Evolutionary conservation across 345 rosid species (phyloP).

Genomic region (Populus simonii): DNA sequence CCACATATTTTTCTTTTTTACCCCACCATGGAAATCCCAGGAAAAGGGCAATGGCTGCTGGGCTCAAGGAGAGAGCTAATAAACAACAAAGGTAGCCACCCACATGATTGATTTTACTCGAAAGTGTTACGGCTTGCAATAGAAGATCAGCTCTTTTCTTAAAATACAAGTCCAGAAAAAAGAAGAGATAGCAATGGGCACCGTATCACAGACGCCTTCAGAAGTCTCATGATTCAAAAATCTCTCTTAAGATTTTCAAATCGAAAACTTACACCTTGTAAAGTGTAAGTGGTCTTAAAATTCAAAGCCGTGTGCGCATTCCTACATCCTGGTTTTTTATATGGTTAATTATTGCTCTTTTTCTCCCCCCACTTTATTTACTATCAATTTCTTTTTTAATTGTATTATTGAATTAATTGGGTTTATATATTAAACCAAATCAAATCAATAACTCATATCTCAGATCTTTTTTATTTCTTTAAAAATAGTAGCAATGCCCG

Average conservation of each 20-base stretch:
- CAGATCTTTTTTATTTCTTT: too few species aligned
- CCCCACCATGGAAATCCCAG: background rate
- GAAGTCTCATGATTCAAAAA: background rate
- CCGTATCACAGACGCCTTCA: background rate
- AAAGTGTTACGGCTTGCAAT: background rate
- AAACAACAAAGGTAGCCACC: background rate
- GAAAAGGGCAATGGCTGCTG: conserved; percentile 1
- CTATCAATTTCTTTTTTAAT: too few species aligned
- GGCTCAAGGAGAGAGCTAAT: conserved; percentile 11
- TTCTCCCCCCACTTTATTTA: too few species aligned
- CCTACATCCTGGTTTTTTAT: background rate
- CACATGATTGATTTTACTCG: background rate
- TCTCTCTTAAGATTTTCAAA: background rate
- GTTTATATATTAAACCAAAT: too few species aligned
- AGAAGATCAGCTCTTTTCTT: background rate
- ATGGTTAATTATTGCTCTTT: too few species aligned
- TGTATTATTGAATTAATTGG: rapidly evolving
- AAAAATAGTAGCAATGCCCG: rapidly evolving
- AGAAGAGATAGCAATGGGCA: background rate
- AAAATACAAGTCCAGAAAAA: background rate
- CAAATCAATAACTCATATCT: too few species aligned
- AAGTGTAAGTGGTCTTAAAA: too few species aligned
- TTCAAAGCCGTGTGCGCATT: background rate
- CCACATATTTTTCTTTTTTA: background rate
- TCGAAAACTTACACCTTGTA: background rate